Conservation (phyloP, 345 rosid species). For the Dipteronia dyeriana region DNA sequence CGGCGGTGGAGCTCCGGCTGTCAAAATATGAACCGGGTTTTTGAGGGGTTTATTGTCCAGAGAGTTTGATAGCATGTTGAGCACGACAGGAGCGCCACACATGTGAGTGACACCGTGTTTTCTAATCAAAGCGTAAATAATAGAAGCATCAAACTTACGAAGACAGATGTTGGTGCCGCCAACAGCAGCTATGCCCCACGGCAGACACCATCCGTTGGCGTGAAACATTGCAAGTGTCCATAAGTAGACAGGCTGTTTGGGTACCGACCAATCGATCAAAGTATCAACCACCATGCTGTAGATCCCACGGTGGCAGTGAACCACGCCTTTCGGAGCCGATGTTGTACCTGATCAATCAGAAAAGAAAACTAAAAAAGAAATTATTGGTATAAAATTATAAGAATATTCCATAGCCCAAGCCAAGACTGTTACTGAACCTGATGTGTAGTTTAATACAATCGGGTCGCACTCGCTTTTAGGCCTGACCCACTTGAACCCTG, state of each 20-base stretch:
- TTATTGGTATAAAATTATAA: no score
- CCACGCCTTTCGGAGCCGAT: conserved; percentile 86
- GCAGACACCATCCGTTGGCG: conserved; percentile 77
- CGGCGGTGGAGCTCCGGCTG: no score
- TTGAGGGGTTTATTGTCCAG: no score
- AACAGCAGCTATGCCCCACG: conserved; percentile 83
- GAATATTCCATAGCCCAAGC: no score
- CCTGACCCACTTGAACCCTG: conserved; percentile 41
- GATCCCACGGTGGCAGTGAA: conserved; percentile 72
- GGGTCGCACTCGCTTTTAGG: conserved; percentile 73
- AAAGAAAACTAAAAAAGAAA: no score
- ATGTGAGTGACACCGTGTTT: no score
- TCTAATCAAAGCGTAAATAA: no score
- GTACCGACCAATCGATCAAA: conserved; percentile 56
- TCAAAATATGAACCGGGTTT: no score
- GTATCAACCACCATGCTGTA: conserved; percentile 54
- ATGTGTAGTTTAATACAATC: conserved; percentile 67
- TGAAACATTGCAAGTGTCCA: conserved; percentile 95
- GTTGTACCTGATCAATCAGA: conserved; percentile 70
- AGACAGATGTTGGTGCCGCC: conserved; percentile 82
- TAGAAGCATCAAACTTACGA: conserved; percentile 66
- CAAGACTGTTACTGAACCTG: conserved; percentile 13
- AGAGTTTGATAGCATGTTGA: no score
- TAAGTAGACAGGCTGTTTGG: conserved; percentile 65
- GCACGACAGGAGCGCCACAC: no score